phyloP scores from a whole-genome alignment of 164 flowering plant species.

The Cinnamomum micranthum region DNA sequence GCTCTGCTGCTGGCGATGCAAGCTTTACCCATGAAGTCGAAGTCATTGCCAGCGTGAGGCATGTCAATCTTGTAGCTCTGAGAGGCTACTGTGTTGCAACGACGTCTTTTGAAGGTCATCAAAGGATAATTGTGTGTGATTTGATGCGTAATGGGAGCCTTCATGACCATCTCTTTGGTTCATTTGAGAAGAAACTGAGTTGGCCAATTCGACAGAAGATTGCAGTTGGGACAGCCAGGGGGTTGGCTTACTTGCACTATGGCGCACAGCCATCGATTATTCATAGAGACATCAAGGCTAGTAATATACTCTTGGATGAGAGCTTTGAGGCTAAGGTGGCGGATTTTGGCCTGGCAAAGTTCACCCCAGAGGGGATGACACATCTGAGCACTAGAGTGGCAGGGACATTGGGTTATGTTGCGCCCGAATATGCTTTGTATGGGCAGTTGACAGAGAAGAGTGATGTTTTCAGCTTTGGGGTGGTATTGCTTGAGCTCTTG shows the following conservation, averaged over 20 bases:
- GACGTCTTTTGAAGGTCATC: conserved; percentile 58
- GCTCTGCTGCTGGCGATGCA: conserved; percentile 70
- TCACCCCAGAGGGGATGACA: conserved; percentile 71
- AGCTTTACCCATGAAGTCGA: conserved; percentile 52
- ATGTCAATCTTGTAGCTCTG: conserved; percentile 44
- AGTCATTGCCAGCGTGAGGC: conserved; percentile 50
- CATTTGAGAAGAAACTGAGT: conserved; percentile 34
- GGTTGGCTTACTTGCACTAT: conserved; percentile 78
- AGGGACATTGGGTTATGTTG: conserved; percentile 94
- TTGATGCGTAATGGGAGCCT: conserved; percentile 76
- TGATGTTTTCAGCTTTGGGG: conserved; percentile 85
- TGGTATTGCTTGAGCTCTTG: conserved; percentile 79
- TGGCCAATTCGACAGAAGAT: conserved; percentile 78
- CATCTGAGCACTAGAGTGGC: conserved; percentile 91
- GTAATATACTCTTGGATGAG: conserved; percentile 79
- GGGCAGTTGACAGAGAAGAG: conserved; percentile 85
- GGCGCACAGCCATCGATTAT: conserved; percentile 76
- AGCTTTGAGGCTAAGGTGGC: conserved; percentile 74
- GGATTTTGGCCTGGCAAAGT: conserved; percentile 88
- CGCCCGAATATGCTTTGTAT: conserved; percentile 90
- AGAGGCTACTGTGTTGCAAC: conserved; percentile 44
- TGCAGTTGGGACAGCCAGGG: conserved; percentile 74
- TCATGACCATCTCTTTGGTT: conserved; percentile 66
- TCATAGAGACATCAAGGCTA: conserved; percentile 84
- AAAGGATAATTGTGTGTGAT: conserved; percentile 84